phyloP scores from a whole-genome alignment of 2,329 filamentous ascomycete species.

The Sarocladium oryzae region DNA sequence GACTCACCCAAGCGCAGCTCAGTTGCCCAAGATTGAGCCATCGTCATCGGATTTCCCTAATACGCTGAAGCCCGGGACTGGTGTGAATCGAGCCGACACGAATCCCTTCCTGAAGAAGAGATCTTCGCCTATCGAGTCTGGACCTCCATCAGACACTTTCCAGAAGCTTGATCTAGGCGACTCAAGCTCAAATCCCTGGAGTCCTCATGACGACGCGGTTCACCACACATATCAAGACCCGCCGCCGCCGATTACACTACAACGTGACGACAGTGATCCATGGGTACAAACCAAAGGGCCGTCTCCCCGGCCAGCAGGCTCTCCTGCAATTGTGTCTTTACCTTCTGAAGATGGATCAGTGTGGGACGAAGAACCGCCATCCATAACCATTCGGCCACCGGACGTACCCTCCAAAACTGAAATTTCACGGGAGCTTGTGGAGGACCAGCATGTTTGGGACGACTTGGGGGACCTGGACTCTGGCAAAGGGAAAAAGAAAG shows the following conservation, averaged over 20 bases:
- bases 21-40: not conserved
- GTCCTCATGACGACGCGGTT: not conserved
- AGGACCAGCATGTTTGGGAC: constrained; percentile 45
- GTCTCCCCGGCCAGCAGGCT: constrained; percentile 12
- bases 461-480: constrained; percentile 28
- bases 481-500: constrained; percentile 37
- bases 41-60: constrained; percentile 6
- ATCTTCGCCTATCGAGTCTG: not conserved
- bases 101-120: constrained; percentile 12
- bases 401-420: constrained; percentile 17
- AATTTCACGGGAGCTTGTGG: constrained; percentile 27
- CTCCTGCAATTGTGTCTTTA: constrained; percentile 22
- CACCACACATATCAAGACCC: not conserved
- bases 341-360: constrained; percentile 29
- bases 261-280: constrained; percentile 10
- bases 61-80: constrained; percentile 10
- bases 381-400: constrained; percentile 18
- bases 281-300: constrained; percentile 12
- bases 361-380: constrained; percentile 30
- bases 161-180: constrained; percentile 6
- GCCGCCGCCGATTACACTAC: not conserved
- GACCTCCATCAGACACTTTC: constrained; percentile 10
- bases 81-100: constrained; percentile 7
- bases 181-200: constrained; percentile 2
- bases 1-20: not conserved